Evolutionary conservation across 139 green algal species (phyloP).

Genomic region (Raphidocelis subcapitata): DNA sequence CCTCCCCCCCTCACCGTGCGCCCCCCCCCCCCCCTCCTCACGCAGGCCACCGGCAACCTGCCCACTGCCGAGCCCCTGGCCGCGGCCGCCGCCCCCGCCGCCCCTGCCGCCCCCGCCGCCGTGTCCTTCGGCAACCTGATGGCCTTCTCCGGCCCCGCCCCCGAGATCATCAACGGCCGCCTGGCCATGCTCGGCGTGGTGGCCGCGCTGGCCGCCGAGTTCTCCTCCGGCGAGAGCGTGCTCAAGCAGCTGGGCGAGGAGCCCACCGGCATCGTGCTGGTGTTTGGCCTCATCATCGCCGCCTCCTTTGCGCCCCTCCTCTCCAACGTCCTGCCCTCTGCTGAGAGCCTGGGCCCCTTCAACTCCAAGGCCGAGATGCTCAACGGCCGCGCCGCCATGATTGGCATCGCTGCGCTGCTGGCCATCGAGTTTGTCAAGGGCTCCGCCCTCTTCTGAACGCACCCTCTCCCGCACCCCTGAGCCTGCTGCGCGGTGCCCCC

Average conservation of each 20-base stretch:
- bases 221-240: conserved; percentile 42
- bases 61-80: too few species aligned
- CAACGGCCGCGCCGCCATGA: too few species aligned
- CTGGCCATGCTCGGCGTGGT: conserved; percentile 73
- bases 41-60: too few species aligned
- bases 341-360: not conserved
- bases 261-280: conserved; percentile 24
- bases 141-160: conserved; percentile 1
- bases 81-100: too few species aligned
- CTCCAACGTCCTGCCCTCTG: conserved; percentile 4
- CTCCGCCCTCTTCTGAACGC: conserved; percentile 41
- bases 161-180: conserved; percentile 62
- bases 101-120: too few species aligned
- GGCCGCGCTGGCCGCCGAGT: conserved; percentile 56
- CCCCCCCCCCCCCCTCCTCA: too few species aligned
- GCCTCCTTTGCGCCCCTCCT: conserved; percentile 52
- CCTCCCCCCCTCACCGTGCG: too few species aligned
- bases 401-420: conserved; percentile 34
- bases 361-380: too few species aligned
- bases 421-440: conserved; percentile 42
- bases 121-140: too few species aligned
- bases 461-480: too few species aligned
- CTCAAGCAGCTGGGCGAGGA: conserved; percentile 42
- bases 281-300: conserved; percentile 33
- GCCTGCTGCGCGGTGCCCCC: too few species aligned